A percentile compares a stretch with the other conserved stretches of the same genome.
These are phyloP conservation scores for Amylocystis lapponica DNA, from an alignment of 768 basidiomycete species.

Conservation along the genomic window DNA sequence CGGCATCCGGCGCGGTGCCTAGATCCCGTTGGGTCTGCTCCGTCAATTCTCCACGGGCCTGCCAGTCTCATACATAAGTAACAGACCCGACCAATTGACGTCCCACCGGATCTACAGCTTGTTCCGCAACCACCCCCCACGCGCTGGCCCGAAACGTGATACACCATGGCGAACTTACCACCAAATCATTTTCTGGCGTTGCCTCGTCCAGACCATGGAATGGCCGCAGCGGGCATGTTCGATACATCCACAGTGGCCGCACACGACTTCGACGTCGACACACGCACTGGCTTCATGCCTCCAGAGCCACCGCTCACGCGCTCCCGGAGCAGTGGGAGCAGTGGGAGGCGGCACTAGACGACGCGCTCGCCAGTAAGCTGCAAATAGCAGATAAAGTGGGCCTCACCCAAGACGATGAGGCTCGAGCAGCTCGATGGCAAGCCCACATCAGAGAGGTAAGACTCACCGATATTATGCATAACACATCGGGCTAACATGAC, in stretches of 20 bases:
- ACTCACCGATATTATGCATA: neutral
- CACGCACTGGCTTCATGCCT: constrained; percentile 88
- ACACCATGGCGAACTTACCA: no score
- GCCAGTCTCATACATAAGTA: no score
- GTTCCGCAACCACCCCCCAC: no score
- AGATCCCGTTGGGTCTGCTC: no score
- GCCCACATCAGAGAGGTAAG: constrained; percentile 35
- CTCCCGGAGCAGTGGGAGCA: constrained; percentile 57
- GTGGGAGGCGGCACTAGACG: constrained; percentile 66
- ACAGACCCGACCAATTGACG: no score
- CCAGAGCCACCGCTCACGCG: constrained; percentile 62
- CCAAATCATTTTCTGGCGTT: constrained; percentile 29
- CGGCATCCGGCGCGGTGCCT: no score
- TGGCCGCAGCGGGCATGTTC: constrained; percentile 22
- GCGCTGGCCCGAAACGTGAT: no score
- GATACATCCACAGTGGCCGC: constrained; percentile 34
- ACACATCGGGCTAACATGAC: neutral
- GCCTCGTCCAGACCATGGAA: constrained; percentile 26
- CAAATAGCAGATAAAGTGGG: constrained; percentile 40
- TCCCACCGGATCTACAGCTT: no score
- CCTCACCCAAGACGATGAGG: constrained; percentile 25
- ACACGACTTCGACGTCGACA: constrained; percentile 79
- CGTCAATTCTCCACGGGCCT: no score
- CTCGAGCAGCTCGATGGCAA: constrained; percentile 37
- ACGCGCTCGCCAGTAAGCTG: constrained; percentile 42